Evolutionary conservation across 2,329 filamentous ascomycete species (phyloP).

Genomic region (Cordyceps javanica): DNA sequence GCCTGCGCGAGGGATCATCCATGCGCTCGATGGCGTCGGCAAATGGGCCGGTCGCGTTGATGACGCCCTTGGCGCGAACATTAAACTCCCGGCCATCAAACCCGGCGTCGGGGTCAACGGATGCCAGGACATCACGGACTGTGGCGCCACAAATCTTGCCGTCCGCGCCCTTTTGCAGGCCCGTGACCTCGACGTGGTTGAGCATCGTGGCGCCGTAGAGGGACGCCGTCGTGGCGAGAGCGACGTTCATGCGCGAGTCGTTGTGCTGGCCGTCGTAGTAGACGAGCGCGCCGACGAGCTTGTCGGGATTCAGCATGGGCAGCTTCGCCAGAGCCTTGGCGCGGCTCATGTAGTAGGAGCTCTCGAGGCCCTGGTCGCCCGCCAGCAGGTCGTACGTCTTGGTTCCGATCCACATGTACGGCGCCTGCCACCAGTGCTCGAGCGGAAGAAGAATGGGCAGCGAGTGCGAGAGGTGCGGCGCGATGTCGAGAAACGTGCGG

Average conservation of each 20-base stretch:
- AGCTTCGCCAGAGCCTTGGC: slow-evolving; percentile 72
- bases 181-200: slow-evolving; percentile 75
- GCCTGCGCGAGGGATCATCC: slow-evolving; percentile 62
- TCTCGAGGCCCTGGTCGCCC: slow-evolving; percentile 75
- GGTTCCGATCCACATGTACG: slow-evolving; percentile 64
- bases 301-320: slow-evolving; percentile 69
- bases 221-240: slow-evolving; percentile 71
- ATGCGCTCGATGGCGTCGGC: slow-evolving; percentile 74
- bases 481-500: slow-evolving; percentile 77
- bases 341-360: slow-evolving; percentile 73
- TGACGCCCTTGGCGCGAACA: slow-evolving; percentile 72
- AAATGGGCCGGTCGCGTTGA: slow-evolving; percentile 82
- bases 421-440: slow-evolving; percentile 77
- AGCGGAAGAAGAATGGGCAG: slow-evolving; percentile 79
- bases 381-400: slow-evolving; percentile 79
- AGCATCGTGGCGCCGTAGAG: slow-evolving; percentile 75
- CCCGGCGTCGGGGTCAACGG: slow-evolving; percentile 51
- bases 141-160: slow-evolving; percentile 65
- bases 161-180: slow-evolving; percentile 61
- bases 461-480: slow-evolving; percentile 74
- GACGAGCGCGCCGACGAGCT: slow-evolving; percentile 69
- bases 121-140: slow-evolving; percentile 50
- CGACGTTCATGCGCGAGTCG: slow-evolving; percentile 82
- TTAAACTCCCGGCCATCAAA: slow-evolving; percentile 47
- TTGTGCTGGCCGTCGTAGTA: slow-evolving; percentile 88